Conservation (phyloP, 768 basidiomycete species). For the Boletus reticulatus region DNA sequence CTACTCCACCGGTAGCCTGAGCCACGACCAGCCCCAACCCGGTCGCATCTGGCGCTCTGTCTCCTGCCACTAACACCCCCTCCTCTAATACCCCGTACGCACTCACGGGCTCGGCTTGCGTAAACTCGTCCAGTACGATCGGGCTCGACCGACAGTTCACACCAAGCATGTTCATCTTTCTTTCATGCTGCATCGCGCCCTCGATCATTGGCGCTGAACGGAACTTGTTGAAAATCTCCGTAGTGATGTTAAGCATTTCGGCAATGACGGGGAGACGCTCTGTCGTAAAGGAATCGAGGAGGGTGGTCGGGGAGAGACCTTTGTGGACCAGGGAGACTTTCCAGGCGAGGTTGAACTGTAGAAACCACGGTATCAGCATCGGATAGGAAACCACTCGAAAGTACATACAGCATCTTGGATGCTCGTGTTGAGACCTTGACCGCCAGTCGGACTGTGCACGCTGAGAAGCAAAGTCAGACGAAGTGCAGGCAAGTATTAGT, state of each 20-base stretch:
- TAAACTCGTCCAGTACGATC: slow-evolving; percentile 37
- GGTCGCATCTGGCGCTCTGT: slow-evolving; percentile 45
- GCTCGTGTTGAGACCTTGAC: slow-evolving; percentile 37
- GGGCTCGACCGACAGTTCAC: slow-evolving; percentile 37
- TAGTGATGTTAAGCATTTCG: slow-evolving; percentile 42
- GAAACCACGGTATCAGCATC: background rate
- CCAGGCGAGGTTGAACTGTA: slow-evolving; percentile 43
- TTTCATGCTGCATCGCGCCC: background rate
- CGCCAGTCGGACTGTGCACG: slow-evolving; percentile 24
- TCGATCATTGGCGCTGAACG: background rate
- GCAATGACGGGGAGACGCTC: slow-evolving; percentile 48
- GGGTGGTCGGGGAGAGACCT: slow-evolving; percentile 30
- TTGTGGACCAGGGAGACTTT: slow-evolving; percentile 44
- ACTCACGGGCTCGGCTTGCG: slow-evolving; percentile 6
- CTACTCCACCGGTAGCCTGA: background rate
- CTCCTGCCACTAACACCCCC: slow-evolving; percentile 37
- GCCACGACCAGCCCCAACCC: slow-evolving; percentile 28
- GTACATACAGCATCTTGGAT: slow-evolving; percentile 39
- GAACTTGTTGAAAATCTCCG: slow-evolving; percentile 17
- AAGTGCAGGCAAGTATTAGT: background rate
- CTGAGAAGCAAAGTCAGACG: slow-evolving; percentile 2
- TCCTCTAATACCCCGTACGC: slow-evolving; percentile 22
- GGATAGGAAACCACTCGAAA: background rate
- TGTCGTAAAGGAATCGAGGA: slow-evolving; percentile 41
- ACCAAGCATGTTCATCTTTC: slow-evolving; percentile 25